Conservation (phyloP, 345 rosid species). For the Dovyalis caffra region DNA sequence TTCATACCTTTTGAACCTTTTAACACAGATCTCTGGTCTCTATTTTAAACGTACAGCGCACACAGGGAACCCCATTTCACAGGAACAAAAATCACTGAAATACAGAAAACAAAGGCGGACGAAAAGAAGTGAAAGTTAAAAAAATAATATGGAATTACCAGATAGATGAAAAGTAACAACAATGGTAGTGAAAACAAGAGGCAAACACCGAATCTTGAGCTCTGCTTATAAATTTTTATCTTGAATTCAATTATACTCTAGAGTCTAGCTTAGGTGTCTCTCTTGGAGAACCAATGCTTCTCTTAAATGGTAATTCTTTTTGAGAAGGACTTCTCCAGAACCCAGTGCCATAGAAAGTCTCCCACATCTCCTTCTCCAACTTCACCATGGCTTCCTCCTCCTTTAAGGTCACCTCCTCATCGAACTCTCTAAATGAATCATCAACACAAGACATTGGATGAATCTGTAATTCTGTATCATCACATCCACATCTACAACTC, state of each 20-base stretch:
- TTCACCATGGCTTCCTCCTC: conserved; percentile 26
- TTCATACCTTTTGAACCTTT: neutral
- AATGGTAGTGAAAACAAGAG: neutral
- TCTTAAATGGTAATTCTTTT: conserved; percentile 20
- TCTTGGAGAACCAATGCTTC: neutral
- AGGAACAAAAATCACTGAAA: neutral
- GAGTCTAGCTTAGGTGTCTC: neutral
- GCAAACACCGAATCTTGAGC: neutral
- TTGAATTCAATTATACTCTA: neutral
- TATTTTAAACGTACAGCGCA: neutral
- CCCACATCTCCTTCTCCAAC: conserved; percentile 58
- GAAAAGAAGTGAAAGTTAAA: neutral
- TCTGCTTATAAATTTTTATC: neutral
- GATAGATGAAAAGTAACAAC: neutral
- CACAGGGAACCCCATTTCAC: neutral
- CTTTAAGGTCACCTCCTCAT: conserved; percentile 8
- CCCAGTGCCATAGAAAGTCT: conserved; percentile 43
- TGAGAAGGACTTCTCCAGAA: conserved; percentile 61
- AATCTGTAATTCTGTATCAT: conserved; percentile 28
- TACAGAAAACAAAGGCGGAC: neutral
- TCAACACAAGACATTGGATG: conserved; percentile 11
- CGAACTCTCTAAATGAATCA: neutral
- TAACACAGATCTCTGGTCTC: neutral
- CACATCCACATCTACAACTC: conserved; percentile 25
- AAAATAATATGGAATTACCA: neutral